Evolutionary conservation across 495 filamentous ascomycete genomes (phyloP), one percentile per base, ranked within the genome.

Genomic region (Barbatosphaeria neglecta): DNA sequence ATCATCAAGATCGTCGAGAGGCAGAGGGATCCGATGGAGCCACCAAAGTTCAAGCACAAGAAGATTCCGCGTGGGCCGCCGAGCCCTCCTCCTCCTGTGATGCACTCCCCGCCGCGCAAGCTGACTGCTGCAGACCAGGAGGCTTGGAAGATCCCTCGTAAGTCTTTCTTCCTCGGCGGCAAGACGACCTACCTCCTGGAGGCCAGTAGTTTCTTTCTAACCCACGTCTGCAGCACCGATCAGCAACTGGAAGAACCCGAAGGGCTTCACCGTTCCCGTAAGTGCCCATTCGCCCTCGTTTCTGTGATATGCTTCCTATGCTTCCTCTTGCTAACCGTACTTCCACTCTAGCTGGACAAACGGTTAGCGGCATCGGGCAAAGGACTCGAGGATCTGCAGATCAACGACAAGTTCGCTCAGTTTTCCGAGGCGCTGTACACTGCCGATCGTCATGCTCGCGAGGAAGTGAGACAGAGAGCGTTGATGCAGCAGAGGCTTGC

Each of bases 201-300:
- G 15, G 11, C 5, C 4, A 8, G 6, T 8, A 10, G 10, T 8
- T 1, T 38, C n/a, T 41, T 54, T 44, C 52, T 45, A 17, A 3
- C 9, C 11, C 4, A 15, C 11, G 13, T 35, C 13, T 35, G 16
- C 92, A 1, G 90, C 92, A 0, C 84, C 93, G 0, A 84, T 99
- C 2, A 93, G 86, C 15, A 95, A 96, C 61, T 99, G 92, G 92
- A 99, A 99, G 77, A 99, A 99, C 57, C 86, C 90, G 0, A 96
- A 95, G 67, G 92, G 92, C 58, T 99, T 95, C 55, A 99, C 92
- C 0, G 87, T 99, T 2, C 88, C 92, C 13, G 31, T 35, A 35
- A 35, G 31, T 35, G 24, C 4, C 4, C 4, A 25, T n/a, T n/a
- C n/a, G 24, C 24, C 31, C 7, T 35, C 5, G 10, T 35, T 35